These are phyloP conservation scores for Porpolomopsis calyptriformis DNA, from an alignment of 768 basidiomycete genomes.

Conservation along the genomic window DNA sequence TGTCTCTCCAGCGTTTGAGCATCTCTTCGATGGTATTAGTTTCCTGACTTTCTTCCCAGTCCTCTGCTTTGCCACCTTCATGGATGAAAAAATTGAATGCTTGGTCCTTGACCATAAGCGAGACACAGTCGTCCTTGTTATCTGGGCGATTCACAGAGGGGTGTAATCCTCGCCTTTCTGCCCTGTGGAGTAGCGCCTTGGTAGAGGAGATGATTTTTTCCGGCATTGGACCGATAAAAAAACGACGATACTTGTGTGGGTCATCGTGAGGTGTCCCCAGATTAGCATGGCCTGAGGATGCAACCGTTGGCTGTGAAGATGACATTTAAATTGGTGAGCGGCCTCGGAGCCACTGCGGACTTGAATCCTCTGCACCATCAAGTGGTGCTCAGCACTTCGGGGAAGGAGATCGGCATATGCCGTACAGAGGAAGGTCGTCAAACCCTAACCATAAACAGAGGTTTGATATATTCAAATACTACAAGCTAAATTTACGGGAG, in stretches of 20 bases:
- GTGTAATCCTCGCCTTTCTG: conserved; percentile 19
- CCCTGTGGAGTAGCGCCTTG: conserved; percentile 24
- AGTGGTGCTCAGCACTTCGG: background rate
- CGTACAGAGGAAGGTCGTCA: background rate
- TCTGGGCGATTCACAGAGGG: conserved; percentile 9
- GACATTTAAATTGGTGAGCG: background rate
- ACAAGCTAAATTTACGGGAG: background rate
- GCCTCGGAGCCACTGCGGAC: no score
- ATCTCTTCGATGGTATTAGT: conserved; percentile 44
- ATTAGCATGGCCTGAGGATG: background rate
- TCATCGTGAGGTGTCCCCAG: background rate
- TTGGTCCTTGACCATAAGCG: conserved; percentile 44
- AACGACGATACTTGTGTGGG: conserved; percentile 33
- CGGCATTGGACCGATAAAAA: conserved; percentile 73
- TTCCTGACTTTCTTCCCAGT: conserved; percentile 55
- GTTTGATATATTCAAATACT: conserved; percentile 1
- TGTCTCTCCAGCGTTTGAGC: conserved; percentile 50
- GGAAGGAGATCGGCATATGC: background rate
- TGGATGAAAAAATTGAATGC: conserved; percentile 55
- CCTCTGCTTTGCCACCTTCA: conserved; percentile 51
- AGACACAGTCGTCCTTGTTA: conserved; percentile 25
- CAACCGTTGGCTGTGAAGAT: background rate
- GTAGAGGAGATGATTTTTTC: conserved; percentile 40
- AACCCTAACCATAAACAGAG: conserved; percentile 8
- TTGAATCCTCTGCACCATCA: no score